These are phyloP conservation scores for Aspergillus aculeatus DNA, from an alignment of 2,329 filamentous ascomycete species.

Conservation along the genomic window DNA sequence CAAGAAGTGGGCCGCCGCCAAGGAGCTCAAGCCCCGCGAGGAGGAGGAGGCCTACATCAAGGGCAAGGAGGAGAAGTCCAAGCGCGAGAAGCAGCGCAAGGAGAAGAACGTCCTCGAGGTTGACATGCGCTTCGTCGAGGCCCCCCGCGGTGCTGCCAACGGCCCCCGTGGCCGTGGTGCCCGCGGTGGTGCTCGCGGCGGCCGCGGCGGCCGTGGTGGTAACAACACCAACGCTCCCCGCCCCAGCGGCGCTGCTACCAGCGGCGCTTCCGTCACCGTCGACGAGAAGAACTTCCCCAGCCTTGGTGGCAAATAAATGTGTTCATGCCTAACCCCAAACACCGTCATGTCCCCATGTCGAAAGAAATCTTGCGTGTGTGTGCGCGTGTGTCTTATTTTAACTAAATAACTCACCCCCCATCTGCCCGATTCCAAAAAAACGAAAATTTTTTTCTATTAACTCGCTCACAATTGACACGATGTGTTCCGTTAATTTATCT, in stretches of 20 bases:
- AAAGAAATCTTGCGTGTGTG: neutral
- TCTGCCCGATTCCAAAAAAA: no score
- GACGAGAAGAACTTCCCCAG: constrained; percentile 50
- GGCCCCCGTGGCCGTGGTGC: constrained; percentile 40
- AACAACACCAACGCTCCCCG: constrained; percentile 25
- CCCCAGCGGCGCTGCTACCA: constrained; percentile 21
- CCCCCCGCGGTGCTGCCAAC: constrained; percentile 42
- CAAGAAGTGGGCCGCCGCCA: constrained; percentile 92
- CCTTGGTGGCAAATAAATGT: constrained; percentile 41
- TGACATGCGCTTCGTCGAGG: constrained; percentile 77
- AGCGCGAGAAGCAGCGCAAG: constrained; percentile 84
- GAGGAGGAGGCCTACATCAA: constrained; percentile 73
- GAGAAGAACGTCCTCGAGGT: constrained; percentile 87
- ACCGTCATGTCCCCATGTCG: neutral
- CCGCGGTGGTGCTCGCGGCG: constrained; percentile 22
- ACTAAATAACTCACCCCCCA: neutral
- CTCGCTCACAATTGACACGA: no score
- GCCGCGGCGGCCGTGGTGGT: constrained; percentile 21
- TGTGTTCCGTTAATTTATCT: no score
- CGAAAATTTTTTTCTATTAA: no score
- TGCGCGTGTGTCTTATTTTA: neutral
- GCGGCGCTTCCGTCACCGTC: constrained; percentile 36
- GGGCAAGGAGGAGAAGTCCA: constrained; percentile 70
- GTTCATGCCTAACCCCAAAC: neutral
- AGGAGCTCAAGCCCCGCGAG: constrained; percentile 56